Evolutionary conservation across 352 stramenopile species (phyloP), one percentile per base, ranked within the genome.

Genomic region (Phytopythium mirpurense): DNA sequence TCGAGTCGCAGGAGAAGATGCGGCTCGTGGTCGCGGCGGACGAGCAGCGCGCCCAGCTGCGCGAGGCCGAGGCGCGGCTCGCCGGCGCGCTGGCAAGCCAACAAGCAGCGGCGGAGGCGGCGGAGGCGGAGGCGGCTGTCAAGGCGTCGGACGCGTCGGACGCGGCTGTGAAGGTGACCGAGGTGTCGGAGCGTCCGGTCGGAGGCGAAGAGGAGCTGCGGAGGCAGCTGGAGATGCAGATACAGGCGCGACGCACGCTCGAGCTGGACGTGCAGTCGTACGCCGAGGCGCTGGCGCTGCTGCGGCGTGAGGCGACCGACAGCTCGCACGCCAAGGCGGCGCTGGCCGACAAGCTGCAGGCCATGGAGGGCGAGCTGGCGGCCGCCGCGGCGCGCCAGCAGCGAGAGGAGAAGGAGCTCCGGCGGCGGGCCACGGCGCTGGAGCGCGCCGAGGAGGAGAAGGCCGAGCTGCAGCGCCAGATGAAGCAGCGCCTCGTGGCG

Each of bases 261-360:
- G 67, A 83, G 36, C 61, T 88, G 21, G 80, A 90, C 45, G 67
- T 86, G 9, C 65, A 74, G 38, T 90, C 80, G 31, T 90, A 88
- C 53, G 67, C 80, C 54, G 80, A 88, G 53, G 70, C 72, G 4
- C 42, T 86, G 10, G 61, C 66, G 32, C 42, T 85, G n/a, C 41
- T 88, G 19, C 78, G 74, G 10, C 62, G 66, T 19, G 68, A 90
- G 42, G 53, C 80, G n/a, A 85, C 83, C 48, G 58, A 69, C 19
- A 78, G 58, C 41, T 73, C 72, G 0, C 60, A 78, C 27, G 67
- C 52, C 6, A 69, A 74, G 29, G 49, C 61, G 26, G 66, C 72
- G 24, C 46, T 77, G 15, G 26, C 61, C 27, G 74, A 83, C 40
- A 68, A 68, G 36, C 48, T 76, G 31, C 74, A 69, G 37, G 44